Base-by-base conservation (phyloP, 331 rosid species). In the Rhamnella rubrinervis region DNA sequence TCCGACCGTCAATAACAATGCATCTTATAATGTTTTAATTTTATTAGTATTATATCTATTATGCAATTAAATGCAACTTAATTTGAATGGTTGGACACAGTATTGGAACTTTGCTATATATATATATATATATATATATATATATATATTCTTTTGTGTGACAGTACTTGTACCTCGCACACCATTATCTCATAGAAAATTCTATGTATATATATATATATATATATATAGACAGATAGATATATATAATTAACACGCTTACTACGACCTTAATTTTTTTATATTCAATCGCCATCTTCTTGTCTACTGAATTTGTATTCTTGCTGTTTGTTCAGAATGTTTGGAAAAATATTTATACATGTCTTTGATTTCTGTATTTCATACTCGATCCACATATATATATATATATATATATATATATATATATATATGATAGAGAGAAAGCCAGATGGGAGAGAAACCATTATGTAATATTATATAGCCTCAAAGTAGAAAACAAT, bases 311-410 rank as follows among this genome's bases (percentile, higher is more conserved):
- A 19, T 71, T 71, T 75, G 83, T 78, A 61, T 53, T 60, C 65
- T 83, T 75, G 55, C 65, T 72, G 81, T 76, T 68, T 72, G 86
- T 68, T 38, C 47, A 64, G 58, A 67, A 71, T 71, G 81, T 57
- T 77, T 55, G 69, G 17, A 63, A 67, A 31, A 63, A 67, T 39
- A 40, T 67, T 37, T 59, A 55, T 23, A 21, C 41, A 31, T 31
- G 35, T 2, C 35, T 31, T 31, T 55, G 16, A 15, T 59, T 52
- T 40, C 6, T 50, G 35, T 66, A 28, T 39, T 13, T 52, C 18
- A 0, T 23, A 26, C 50, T 67, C 7, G n/a, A 18, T 52, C 7
- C 4, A 5, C 5, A 6, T 7, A 9, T 44, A 44, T 44, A 44
- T 9, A 44, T 14, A 10, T 14, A 44, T 44, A 1, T 44, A 40